Base-by-base conservation (phyloP, 2,329 filamentous ascomycete species). In the Fusarium pseudocircinatum region DNA sequence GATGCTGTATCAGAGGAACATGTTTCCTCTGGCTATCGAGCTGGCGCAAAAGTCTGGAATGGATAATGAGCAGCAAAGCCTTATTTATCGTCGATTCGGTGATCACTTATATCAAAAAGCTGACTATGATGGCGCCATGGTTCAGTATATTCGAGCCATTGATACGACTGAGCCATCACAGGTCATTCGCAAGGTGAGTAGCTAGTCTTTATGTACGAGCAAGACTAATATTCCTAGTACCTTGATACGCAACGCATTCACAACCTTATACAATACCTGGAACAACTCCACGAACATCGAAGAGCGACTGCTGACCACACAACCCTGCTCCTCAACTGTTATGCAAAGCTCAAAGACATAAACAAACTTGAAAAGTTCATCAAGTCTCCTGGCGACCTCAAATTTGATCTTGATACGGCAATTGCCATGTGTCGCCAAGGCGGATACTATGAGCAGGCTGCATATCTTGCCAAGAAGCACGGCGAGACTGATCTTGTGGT, bases 51-150 rank as follows among this genome's bases (percentile, higher is more conserved):
- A 97, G 81, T 91, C 92, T 15, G 94, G 94, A 3, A 88, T 98
- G 78, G 94, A 95, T 80, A 83, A 85, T 6, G 86, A 92, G 52
- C 94, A 98, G 81, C 94, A 97, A 77, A 98, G 97, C 77, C 86
- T 93, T 65, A 99, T 99, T 66, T 97, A 96, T 79, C 91, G 96
- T 66, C 95, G 92, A 80, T 98, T 97, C 81, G 96, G 96, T 18
- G 96, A 99, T 80, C 94, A 96, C 78, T 83, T 98, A 7, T 98
- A 99, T 78, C 94, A 97, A 74, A 97, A 97, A 78, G 94, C 93
- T 9, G 95, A 98, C 79, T 99, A 96, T 79, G 96, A 99, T 79
- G 96, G 94, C 12, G 95, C 97, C n/a, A 99, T 99, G 97, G 93
- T 97, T 77, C 96, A 98, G 81, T 99, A 99, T 79, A 91, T 99